phyloP scores from a whole-genome alignment of 495 filamentous ascomycete species.

The Penicillium pancosmium region DNA sequence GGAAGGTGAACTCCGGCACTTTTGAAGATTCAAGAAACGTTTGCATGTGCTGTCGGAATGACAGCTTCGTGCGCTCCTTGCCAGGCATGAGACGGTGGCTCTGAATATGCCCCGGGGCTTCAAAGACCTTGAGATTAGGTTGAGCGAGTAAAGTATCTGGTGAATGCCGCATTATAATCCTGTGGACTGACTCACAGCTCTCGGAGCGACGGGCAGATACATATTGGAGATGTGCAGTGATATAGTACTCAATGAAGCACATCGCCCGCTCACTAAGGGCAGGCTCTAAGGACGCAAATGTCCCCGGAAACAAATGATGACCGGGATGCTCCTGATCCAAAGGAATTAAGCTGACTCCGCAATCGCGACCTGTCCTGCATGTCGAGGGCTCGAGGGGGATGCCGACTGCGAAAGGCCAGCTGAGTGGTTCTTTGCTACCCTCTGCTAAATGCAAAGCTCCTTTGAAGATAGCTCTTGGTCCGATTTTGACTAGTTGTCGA shows the following conservation, averaged over 20 bases:
- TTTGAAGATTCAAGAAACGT: constrained; percentile 22
- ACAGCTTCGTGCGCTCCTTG: constrained; percentile 20
- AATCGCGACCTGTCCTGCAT: constrained; percentile 1
- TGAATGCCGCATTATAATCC: constrained; percentile 15
- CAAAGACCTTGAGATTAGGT: background rate
- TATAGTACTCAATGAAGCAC: constrained; percentile 26
- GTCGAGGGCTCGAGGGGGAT: constrained; percentile 17
- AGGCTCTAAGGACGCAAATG: constrained; percentile 12
- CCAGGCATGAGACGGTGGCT: constrained; percentile 24
- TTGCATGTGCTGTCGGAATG: constrained; percentile 24
- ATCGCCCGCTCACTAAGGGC: constrained; percentile 7
- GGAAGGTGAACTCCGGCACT: constrained; percentile 18
- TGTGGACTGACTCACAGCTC: constrained; percentile 7
- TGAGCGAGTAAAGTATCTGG: background rate
- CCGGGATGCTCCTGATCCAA: constrained; percentile 13
- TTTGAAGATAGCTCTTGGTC: constrained; percentile 6
- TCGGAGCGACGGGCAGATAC: background rate
- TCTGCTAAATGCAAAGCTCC: constrained; percentile 3
- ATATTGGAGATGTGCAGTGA: constrained; percentile 20
- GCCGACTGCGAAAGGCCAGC: constrained; percentile 20
- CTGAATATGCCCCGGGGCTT: background rate
- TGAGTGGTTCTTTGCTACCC: background rate
- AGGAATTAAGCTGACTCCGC: constrained; percentile 27
- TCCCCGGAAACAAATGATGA: constrained; percentile 18
- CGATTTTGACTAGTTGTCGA: background rate